These are phyloP conservation scores for Emergomyces pasteurianus DNA, from an alignment of 2,329 filamentous ascomycete genomes.

Conservation along the genomic window DNA sequence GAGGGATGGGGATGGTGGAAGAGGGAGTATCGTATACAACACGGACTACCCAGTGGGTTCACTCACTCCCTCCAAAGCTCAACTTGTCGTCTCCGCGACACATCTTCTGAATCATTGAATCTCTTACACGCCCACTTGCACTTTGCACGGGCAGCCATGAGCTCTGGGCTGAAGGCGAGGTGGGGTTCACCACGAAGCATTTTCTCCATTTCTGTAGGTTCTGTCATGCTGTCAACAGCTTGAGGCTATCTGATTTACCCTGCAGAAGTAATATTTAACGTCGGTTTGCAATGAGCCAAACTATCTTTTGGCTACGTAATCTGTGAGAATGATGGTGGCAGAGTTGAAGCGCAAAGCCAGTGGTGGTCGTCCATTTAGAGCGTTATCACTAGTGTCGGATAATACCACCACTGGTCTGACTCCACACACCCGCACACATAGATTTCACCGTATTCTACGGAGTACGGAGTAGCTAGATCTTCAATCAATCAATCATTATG, in stretches of 20 bases:
- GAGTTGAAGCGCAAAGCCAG: background rate
- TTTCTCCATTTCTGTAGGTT: constrained; percentile 21
- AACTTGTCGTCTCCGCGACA: constrained; percentile 49
- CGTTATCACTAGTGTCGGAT: no score
- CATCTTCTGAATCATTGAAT: constrained; percentile 51
- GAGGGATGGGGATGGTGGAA: no score
- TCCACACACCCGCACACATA: no score
- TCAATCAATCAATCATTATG: no score
- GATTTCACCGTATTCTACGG: no score
- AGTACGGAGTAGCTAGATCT: no score
- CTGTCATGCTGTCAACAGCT: background rate
- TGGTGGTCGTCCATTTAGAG: no score
- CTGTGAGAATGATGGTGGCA: background rate
- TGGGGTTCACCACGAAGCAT: constrained; percentile 63
- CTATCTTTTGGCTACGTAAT: background rate
- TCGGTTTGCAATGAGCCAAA: background rate
- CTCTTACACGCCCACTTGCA: constrained; percentile 49
- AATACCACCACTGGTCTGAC: no score
- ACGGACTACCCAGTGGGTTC: background rate
- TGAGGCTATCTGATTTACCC: background rate
- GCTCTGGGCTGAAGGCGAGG: constrained; percentile 57
- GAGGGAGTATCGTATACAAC: background rate
- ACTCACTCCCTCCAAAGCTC: constrained; percentile 62
- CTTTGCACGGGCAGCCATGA: constrained; percentile 50
- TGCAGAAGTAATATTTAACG: background rate